phyloP scores from a whole-genome alignment of 1,139 yeast species.

The Pichia sp. region DNA sequence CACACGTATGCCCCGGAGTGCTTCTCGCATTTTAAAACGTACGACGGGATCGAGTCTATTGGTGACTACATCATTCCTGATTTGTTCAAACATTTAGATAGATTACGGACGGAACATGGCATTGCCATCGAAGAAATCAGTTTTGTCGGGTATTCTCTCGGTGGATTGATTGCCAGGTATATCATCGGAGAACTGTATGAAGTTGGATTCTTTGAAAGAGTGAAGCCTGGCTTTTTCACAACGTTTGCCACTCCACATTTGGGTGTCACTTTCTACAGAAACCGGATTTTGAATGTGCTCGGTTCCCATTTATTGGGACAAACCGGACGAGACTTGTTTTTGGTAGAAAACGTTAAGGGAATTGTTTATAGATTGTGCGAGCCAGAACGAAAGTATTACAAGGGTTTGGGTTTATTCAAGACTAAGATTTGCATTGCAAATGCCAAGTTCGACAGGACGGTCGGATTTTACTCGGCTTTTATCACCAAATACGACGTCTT shows the following conservation, averaged over 20 bases:
- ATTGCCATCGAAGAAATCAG: constrained; percentile 51
- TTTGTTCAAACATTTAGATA: constrained; percentile 52
- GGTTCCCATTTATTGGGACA: constrained; percentile 67
- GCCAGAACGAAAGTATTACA: constrained; percentile 46
- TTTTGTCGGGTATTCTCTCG: constrained; percentile 78
- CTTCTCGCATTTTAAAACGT: constrained; percentile 71
- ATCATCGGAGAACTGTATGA: constrained; percentile 63
- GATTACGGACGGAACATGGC: constrained; percentile 39
- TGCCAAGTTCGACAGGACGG: constrained; percentile 66
- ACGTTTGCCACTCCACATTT: constrained; percentile 93
- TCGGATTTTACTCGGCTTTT: constrained; percentile 51
- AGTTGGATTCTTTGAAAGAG: constrained; percentile 50
- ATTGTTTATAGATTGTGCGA: constrained; percentile 54
- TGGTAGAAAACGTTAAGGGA: constrained; percentile 44
- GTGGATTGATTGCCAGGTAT: constrained; percentile 75
- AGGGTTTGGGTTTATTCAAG: constrained; percentile 56
- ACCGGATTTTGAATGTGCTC: constrained; percentile 45
- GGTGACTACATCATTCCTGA: constrained; percentile 69
- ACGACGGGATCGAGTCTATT: constrained; percentile 75
- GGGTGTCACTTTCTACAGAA: constrained; percentile 54
- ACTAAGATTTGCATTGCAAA: constrained; percentile 65
- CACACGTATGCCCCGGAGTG: constrained; percentile 62
- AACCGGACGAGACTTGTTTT: constrained; percentile 71
- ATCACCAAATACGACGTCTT: constrained; percentile 51
- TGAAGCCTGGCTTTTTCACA: constrained; percentile 63